Evolutionary conservation across 805 yeast genomes (phyloP).

Genomic region (Yarrowia yakushimensis): DNA sequence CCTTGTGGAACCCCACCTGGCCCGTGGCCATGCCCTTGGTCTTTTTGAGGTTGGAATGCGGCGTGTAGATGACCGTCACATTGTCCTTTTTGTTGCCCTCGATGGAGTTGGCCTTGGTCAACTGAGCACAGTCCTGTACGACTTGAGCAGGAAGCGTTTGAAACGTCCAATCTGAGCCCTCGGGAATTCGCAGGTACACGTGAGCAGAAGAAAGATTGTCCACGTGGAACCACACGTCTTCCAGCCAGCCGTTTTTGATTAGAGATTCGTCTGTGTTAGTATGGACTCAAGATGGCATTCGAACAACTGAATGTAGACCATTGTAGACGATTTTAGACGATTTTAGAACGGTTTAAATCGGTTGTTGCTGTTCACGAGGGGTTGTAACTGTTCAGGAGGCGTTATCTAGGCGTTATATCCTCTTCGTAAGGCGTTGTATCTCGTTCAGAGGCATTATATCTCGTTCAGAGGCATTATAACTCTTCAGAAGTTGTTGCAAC

Average conservation of each 20-base stretch:
- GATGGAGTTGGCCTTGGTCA: slow-evolving; percentile 74
- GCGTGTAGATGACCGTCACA: slow-evolving; percentile 66
- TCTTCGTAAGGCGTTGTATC: too few relatives aligned
- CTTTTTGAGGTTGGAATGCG: slow-evolving; percentile 65
- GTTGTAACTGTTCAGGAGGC: too few relatives aligned
- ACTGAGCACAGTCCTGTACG: slow-evolving; percentile 59
- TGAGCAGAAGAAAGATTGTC: slow-evolving; percentile 77
- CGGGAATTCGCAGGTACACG: slow-evolving; percentile 58
- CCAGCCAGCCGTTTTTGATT: slow-evolving; percentile 29
- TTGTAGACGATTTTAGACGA: too few relatives aligned
- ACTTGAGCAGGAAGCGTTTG: slow-evolving; percentile 52
- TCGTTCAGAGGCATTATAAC: too few relatives aligned
- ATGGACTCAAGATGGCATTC: too few relatives aligned
- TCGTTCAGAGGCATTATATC: too few relatives aligned
- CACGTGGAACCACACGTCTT: slow-evolving; percentile 54
- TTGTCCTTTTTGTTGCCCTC: slow-evolving; percentile 69
- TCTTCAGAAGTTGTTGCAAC: too few relatives aligned
- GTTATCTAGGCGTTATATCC: too few relatives aligned
- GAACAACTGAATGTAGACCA: too few relatives aligned
- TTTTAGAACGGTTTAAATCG: too few relatives aligned
- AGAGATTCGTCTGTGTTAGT: slow-evolving; percentile 45
- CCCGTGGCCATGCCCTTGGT: slow-evolving; percentile 74
- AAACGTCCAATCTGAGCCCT: slow-evolving; percentile 42
- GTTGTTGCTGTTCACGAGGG: too few relatives aligned
- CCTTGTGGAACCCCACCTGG: slow-evolving; percentile 68